Percentiles rank a stretch among this genome's conserved stretches.
Conservation (phyloP, 495 filamentous ascomycete genomes). For the Podospora pseudocomata region DNA sequence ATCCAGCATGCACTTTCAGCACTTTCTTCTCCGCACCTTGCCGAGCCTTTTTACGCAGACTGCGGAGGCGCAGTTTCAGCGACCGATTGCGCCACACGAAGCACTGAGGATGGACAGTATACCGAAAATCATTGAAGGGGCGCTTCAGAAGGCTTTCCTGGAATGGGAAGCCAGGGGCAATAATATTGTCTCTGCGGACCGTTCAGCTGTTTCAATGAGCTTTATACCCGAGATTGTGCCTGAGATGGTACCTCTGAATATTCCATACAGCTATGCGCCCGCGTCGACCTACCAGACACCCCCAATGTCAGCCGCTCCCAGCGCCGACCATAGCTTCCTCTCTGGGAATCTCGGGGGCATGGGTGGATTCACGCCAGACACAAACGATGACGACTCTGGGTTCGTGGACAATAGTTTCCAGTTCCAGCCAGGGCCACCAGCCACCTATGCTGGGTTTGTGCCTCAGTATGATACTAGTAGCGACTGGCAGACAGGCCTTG, state of each 20-base stretch:
- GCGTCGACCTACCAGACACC: slow-evolving; percentile 10
- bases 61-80: slow-evolving; percentile 21
- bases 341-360: neutral
- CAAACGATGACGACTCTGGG: slow-evolving; percentile 9
- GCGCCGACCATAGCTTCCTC: neutral
- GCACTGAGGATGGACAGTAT: slow-evolving; percentile 23
- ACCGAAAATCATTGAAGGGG: slow-evolving; percentile 24
- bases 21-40: slow-evolving; percentile 27
- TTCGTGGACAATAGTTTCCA: slow-evolving; percentile 11
- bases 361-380: neutral
- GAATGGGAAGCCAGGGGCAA: slow-evolving; percentile 21
- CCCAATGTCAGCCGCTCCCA: neutral
- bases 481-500: slow-evolving; percentile 6
- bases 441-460: slow-evolving; percentile 5
- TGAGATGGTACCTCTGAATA: neutral
- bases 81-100: slow-evolving; percentile 17
- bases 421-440: slow-evolving; percentile 1
- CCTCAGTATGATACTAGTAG: slow-evolving; percentile 8
- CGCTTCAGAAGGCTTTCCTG: slow-evolving; percentile 26
- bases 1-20: slow-evolving; percentile 23
- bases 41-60: slow-evolving; percentile 25
- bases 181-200: slow-evolving; percentile 2
- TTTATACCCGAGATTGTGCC: slow-evolving; percentile 6
- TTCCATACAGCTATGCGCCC: slow-evolving; percentile 1
- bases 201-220: slow-evolving; percentile 13